Conservation (phyloP, 2,329 filamentous ascomycete species). For the Rhynchosporium graminicola region DNA sequence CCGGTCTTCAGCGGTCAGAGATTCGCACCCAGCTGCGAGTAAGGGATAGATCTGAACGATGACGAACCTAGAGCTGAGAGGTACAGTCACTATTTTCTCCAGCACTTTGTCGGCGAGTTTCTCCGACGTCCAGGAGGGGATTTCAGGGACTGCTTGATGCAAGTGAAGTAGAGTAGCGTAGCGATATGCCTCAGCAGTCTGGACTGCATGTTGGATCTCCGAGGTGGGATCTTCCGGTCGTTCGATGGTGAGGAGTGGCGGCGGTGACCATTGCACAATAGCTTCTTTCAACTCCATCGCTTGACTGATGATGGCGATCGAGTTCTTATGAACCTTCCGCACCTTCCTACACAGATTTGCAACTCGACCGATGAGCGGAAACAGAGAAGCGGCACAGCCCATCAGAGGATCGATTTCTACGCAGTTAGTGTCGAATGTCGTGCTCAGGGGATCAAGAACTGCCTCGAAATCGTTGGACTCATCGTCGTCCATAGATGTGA, state of each 20-base stretch:
- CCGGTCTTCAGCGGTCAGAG: slow-evolving; percentile 58
- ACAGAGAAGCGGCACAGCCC: slow-evolving; percentile 67
- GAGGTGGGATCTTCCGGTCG: slow-evolving; percentile 64
- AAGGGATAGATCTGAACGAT: slow-evolving; percentile 72
- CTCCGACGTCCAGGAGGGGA: slow-evolving; percentile 58
- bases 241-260: slow-evolving; percentile 52
- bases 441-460: slow-evolving; percentile 45
- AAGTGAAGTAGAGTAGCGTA: slow-evolving; percentile 67
- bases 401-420: slow-evolving; percentile 67
- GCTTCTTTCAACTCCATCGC: slow-evolving; percentile 61
- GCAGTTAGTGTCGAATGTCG: slow-evolving; percentile 44
- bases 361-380: slow-evolving; percentile 66
- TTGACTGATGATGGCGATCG: slow-evolving; percentile 60
- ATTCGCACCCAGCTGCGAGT: slow-evolving; percentile 67
- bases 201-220: slow-evolving; percentile 62
- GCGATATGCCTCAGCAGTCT: slow-evolving; percentile 67
- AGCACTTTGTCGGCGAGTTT: slow-evolving; percentile 63
- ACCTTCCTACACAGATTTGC: slow-evolving; percentile 67
- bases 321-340: slow-evolving; percentile 52
- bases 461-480: slow-evolving; percentile 56
- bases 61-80: slow-evolving; percentile 60
- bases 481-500: slow-evolving; percentile 58
- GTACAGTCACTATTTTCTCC: slow-evolving; percentile 62
- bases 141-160: slow-evolving; percentile 68
- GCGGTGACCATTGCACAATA: slow-evolving; percentile 62